Percentiles rank a stretch among this genome's conserved stretches.
phyloP scores from a whole-genome alignment of 768 basidiomycete species.

The Tylopilus intermedius region DNA sequence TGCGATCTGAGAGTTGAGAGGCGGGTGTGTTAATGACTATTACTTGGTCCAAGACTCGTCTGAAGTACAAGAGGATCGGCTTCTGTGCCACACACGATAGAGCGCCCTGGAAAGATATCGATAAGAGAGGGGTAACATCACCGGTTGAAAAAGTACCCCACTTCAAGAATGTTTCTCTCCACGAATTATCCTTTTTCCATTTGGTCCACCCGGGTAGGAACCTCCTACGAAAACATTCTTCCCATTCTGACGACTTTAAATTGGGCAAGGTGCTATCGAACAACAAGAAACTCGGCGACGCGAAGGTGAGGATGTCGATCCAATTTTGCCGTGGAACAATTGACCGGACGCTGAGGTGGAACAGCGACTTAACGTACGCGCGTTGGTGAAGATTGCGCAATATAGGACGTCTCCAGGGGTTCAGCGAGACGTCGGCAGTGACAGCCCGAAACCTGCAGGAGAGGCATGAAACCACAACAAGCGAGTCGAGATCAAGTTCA shows the following conservation, averaged over 20 bases:
- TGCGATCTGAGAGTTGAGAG: background rate
- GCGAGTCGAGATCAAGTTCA: constrained; percentile 59
- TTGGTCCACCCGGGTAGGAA: constrained; percentile 76
- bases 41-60: constrained; percentile 85
- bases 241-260: constrained; percentile 62
- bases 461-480: constrained; percentile 55
- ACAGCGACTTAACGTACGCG: constrained; percentile 47
- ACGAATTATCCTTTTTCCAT: constrained; percentile 58
- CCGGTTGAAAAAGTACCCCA: constrained; percentile 30
- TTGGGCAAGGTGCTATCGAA: constrained; percentile 68
- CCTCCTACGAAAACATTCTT: constrained; percentile 64
- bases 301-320: constrained; percentile 69
- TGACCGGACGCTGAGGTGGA: constrained; percentile 55
- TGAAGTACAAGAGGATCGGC: constrained; percentile 60
- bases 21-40: constrained; percentile 15
- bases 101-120: constrained; percentile 42
- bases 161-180: constrained; percentile 68
- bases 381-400: constrained; percentile 46
- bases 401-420: constrained; percentile 75
- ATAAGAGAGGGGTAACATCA: constrained; percentile 5
- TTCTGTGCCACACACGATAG: constrained; percentile 65
- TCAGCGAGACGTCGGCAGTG: constrained; percentile 58
- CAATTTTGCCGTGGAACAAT: constrained; percentile 74
- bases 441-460: constrained; percentile 56
- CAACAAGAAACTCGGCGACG: constrained; percentile 56